Conservation (phyloP, 306 rosid genomes). For the Vicia faba region DNA sequence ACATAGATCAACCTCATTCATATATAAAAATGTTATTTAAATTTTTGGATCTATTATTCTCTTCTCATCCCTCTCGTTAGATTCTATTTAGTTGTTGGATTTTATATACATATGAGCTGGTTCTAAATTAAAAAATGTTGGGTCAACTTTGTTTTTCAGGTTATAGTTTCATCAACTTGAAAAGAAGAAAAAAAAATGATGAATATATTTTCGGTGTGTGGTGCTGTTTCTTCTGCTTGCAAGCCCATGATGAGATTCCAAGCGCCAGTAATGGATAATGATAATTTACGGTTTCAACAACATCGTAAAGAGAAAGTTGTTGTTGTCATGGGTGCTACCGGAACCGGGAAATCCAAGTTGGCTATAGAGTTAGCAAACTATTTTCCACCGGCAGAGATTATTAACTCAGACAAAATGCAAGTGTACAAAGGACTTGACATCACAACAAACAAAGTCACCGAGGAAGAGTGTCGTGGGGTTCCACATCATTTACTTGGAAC, state of each 20-base stretch:
- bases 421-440: slow-evolving; percentile 64
- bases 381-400: slow-evolving; percentile 54
- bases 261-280: slow-evolving; percentile 36
- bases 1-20: slow-evolving; percentile 10
- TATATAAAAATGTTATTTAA: background rate
- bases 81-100: slow-evolving; percentile 37
- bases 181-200: slow-evolving; percentile 7
- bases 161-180: background rate
- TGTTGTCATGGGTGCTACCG: slow-evolving; percentile 78
- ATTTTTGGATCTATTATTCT: slow-evolving; percentile 12
- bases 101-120: slow-evolving; percentile 38
- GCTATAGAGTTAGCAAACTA: slow-evolving; percentile 68
- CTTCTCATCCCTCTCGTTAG: slow-evolving; percentile 18
- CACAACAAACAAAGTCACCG: slow-evolving; percentile 66
- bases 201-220: slow-evolving; percentile 32
- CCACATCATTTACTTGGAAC: slow-evolving; percentile 66
- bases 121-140: slow-evolving; percentile 15
- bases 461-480: slow-evolving; percentile 62
- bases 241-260: slow-evolving; percentile 51
- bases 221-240: slow-evolving; percentile 38
- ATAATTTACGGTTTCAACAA: slow-evolving; percentile 45
- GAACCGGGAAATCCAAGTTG: slow-evolving; percentile 70
- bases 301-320: slow-evolving; percentile 60
- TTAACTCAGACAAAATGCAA: slow-evolving; percentile 85
- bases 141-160: slow-evolving; percentile 48